phyloP scores from a whole-genome alignment of 1,284 basidiomycete species.

The Ustilago shanxiensis region DNA sequence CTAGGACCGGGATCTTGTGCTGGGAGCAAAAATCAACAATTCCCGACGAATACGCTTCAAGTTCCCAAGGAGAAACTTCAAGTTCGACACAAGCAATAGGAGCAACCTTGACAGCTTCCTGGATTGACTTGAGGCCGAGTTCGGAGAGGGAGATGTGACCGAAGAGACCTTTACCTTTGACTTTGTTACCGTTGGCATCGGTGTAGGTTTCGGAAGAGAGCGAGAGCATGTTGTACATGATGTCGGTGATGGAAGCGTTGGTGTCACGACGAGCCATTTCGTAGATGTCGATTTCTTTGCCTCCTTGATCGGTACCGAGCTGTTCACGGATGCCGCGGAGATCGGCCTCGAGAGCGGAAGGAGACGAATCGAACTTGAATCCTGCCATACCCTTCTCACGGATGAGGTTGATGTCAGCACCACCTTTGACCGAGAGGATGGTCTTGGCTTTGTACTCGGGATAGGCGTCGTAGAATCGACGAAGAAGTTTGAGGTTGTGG shows the following conservation, averaged over 20 bases:
- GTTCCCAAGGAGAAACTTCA: constrained; percentile 77
- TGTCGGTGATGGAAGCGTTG: constrained; percentile 28
- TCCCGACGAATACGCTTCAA: constrained; percentile 72
- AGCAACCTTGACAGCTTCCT: constrained; percentile 47
- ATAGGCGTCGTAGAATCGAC: constrained; percentile 74
- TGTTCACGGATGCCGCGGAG: constrained; percentile 42
- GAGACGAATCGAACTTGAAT: constrained; percentile 33
- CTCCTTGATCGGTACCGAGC: constrained; percentile 55
- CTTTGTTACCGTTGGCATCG: constrained; percentile 27
- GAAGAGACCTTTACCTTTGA: constrained; percentile 59
- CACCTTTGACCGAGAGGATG: constrained; percentile 75
- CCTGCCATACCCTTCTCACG: constrained; percentile 42
- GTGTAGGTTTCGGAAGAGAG: constrained; percentile 43
- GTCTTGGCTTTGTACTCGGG: constrained; percentile 75
- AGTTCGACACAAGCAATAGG: constrained; percentile 76
- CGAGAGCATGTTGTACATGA: constrained; percentile 55
- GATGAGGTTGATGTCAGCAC: constrained; percentile 52
- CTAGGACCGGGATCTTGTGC: constrained; percentile 75
- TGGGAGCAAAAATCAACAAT: constrained; percentile 71
- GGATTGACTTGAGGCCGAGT: constrained; percentile 55
- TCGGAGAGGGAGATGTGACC: constrained; percentile 63
- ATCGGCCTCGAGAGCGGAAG: constrained; percentile 46
- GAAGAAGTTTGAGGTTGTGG: constrained; percentile 72
- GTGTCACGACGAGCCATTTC: constrained; percentile 58
- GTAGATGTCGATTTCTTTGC: constrained; percentile 59